Conservation (phyloP, 495 filamentous ascomycete species). For the Neurospora cerealis region DNA sequence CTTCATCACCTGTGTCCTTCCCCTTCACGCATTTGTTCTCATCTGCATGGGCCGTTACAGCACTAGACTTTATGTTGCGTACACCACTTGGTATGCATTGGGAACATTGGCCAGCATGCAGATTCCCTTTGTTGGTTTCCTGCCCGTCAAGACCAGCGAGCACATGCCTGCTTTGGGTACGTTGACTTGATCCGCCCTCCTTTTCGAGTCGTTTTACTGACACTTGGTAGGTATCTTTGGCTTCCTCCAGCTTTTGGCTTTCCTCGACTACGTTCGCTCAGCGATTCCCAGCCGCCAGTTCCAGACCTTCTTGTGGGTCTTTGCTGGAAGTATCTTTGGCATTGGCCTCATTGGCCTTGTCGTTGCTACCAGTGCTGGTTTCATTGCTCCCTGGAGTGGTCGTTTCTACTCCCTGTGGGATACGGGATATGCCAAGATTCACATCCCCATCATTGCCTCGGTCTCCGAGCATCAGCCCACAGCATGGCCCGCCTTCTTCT, state of each 20-base stretch:
- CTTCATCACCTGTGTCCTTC: constrained; percentile 97
- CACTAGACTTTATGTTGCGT: constrained; percentile 86
- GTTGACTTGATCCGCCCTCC: constrained; percentile 12
- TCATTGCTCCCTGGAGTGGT: constrained; percentile 95
- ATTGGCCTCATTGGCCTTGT: constrained; percentile 58
- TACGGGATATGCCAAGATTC: constrained; percentile 97
- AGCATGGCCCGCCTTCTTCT: constrained; percentile 99
- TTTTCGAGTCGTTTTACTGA: constrained; percentile 16
- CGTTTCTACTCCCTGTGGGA: constrained; percentile 99
- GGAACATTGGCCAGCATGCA: constrained; percentile 99
- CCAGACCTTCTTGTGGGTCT: constrained; percentile 73
- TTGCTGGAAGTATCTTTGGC: constrained; percentile 58
- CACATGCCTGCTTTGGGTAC: constrained; percentile 95
- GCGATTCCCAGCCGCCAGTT: constrained; percentile 90
- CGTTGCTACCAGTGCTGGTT: constrained; percentile 71
- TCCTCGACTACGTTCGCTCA: constrained; percentile 80
- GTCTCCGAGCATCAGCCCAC: constrained; percentile 99
- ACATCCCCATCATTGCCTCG: constrained; percentile 98
- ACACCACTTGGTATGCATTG: constrained; percentile 95
- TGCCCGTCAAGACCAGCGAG: constrained; percentile 93
- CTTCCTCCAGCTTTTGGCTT: constrained; percentile 85
- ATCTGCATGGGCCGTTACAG: constrained; percentile 96
- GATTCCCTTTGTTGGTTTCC: constrained; percentile 96
- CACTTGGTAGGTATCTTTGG: constrained; percentile 73
- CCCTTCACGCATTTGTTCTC: constrained; percentile 90